phyloP scores from a whole-genome alignment of 768 basidiomycete species.

The Scleroderma citrinum region DNA sequence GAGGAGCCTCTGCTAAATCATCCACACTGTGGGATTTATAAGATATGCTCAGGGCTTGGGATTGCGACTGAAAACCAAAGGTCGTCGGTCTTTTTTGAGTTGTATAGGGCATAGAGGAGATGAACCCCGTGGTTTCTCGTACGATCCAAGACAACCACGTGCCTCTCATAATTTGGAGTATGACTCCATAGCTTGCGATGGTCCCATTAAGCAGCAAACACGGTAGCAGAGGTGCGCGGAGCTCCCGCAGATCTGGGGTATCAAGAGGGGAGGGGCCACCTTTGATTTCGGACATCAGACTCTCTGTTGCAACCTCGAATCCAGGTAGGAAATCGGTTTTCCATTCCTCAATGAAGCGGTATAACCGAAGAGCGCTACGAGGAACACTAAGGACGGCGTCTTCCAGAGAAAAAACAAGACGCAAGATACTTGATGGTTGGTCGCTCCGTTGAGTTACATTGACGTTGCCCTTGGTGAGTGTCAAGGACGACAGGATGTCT shows the following conservation, averaged over 20 bases:
- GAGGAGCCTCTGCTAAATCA: slow-evolving; percentile 36
- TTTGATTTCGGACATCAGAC: slow-evolving; percentile 59
- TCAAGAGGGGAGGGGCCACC: slow-evolving; percentile 34
- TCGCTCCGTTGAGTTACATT: slow-evolving; percentile 47
- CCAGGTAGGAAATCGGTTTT: slow-evolving; percentile 70
- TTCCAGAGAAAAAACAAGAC: slow-evolving; percentile 40
- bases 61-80: slow-evolving; percentile 62
- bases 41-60: slow-evolving; percentile 56
- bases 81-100: slow-evolving; percentile 31
- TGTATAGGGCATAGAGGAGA: slow-evolving; percentile 34
- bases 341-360: slow-evolving; percentile 81
- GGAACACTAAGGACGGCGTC: slow-evolving; percentile 58
- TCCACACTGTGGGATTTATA: slow-evolving; percentile 34
- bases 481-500: slow-evolving; percentile 58
- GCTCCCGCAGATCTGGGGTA: slow-evolving; percentile 24
- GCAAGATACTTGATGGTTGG: slow-evolving; percentile 31
- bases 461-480: slow-evolving; percentile 39
- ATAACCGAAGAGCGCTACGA: slow-evolving; percentile 73
- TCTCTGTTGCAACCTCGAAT: slow-evolving; percentile 60
- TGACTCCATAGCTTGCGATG: slow-evolving; percentile 47
- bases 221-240: slow-evolving; percentile 6
- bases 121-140: slow-evolving; percentile 42
- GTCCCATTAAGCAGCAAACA: slow-evolving; percentile 48
- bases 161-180: slow-evolving; percentile 81
- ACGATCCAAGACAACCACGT: slow-evolving; percentile 81